These are phyloP conservation scores for Exophiala lecanii-corni DNA, from an alignment of 2,329 filamentous ascomycete genomes.

Conservation along the genomic window DNA sequence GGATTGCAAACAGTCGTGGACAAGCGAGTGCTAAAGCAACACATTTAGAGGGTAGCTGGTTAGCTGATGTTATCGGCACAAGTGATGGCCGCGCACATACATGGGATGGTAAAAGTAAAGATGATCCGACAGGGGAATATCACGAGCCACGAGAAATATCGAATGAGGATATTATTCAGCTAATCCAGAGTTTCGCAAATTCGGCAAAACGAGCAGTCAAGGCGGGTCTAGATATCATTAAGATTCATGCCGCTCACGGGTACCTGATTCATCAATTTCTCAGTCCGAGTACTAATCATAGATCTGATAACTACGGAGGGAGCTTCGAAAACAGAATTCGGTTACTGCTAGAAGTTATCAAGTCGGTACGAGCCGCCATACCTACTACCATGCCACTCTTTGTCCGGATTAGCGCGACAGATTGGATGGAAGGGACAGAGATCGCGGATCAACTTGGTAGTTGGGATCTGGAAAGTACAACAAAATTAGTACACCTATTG, in stretches of 20 bases:
- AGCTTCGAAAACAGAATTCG: conserved; percentile 60
- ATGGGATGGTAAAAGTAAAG: conserved; percentile 15
- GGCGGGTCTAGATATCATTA: conserved; percentile 70
- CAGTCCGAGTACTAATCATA: conserved; percentile 61
- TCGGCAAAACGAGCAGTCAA: conserved; percentile 57
- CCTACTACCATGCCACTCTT: conserved; percentile 66
- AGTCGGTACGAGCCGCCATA: conserved; percentile 57
- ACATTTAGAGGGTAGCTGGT: conserved; percentile 15
- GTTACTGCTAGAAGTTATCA: conserved; percentile 62
- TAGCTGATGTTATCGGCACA: conserved; percentile 16
- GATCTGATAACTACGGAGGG: conserved; percentile 54
- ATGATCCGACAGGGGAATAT: conserved; percentile 15
- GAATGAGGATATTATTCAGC: conserved; percentile 40
- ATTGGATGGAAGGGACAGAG: conserved; percentile 59
- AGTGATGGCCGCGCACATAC: conserved; percentile 6
- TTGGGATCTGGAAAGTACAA: conserved; percentile 63
- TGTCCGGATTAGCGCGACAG: conserved; percentile 64
- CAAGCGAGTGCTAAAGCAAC: conserved; percentile 13
- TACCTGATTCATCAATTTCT: conserved; percentile 69
- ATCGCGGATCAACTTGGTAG: conserved; percentile 30
- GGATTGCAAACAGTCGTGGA: conserved; percentile 30
- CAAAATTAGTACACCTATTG: conserved; percentile 60
- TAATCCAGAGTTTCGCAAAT: conserved; percentile 8
- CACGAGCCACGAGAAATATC: conserved; percentile 27
- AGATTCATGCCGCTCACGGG: conserved; percentile 75